Base-by-base conservation (phyloP, 768 basidiomycete genomes). In the Lactarius vividus region DNA sequence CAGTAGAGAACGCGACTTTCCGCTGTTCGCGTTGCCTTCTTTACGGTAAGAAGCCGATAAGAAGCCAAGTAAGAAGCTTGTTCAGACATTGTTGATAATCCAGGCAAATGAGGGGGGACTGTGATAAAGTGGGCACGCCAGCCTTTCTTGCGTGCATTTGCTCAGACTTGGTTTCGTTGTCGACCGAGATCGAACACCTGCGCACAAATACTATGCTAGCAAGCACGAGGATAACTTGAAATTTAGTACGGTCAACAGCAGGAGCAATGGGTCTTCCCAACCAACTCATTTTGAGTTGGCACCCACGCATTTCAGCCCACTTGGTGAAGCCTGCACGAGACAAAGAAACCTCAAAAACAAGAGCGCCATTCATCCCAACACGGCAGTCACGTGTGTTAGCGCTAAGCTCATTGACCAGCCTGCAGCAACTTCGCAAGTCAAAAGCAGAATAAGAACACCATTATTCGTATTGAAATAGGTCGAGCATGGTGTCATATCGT, bases 361-460 rank as follows among this genome's bases (percentile, higher is more conserved):
- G 58, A 59, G 39, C 58, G 39, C 16, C 58, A 31, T 65, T 60
- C 58, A 65, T 58, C 65, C 65, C 16, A 58, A 23, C n/a, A 66
- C 44, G 65, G 65, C 40, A 62, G 42, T 8, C 55, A 23, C 7
- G 54, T 11, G n/a, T n/a, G n/a, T 33, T 18, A n/a, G 39, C 57
- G 20, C 49, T 54, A 18, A 56, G 18, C 42, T 15, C n/a, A 35
- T 26, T 18, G 4, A 44, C 39, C 5, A 26, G 9, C n/a, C 29
- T 28, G 61, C 28, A 35, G 16, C 23, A n/a, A 8, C 13, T 9
- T n/a, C 31, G 42, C 5, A 6, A 37, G 28, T 54, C 39, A n/a
- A 44, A 66, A 40, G 40, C 31, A 63, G 61, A 67, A 67, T 35
- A 67, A 67, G 16, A 53, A 31, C 3, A 4, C 23, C 8, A 4